Conservation (phyloP, 1,139 yeast genomes). For the Zygoascus meyerae region DNA sequence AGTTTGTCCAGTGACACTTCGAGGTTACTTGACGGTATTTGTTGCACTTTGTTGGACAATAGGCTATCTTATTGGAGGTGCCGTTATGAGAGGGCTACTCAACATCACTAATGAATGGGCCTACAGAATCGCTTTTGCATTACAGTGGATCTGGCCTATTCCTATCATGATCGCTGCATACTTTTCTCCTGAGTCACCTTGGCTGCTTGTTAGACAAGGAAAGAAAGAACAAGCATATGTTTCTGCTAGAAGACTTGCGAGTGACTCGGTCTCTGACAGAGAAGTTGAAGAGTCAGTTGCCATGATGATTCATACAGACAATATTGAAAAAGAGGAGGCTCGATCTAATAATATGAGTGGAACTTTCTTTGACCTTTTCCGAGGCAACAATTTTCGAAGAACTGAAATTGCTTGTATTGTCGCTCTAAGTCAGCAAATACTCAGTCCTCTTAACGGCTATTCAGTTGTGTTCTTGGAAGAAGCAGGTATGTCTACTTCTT, state of each 20-base stretch:
- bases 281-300: conserved; percentile 24
- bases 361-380: conserved; percentile 43
- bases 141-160: conserved; percentile 13
- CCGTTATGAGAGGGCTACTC: conserved; percentile 14
- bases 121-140: conserved; percentile 16
- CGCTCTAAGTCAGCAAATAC: conserved; percentile 44
- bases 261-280: conserved; percentile 14
- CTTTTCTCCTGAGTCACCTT: conserved; percentile 54
- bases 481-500: conserved; percentile 18
- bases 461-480: conserved; percentile 16
- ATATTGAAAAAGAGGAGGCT: conserved; percentile 35
- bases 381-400: conserved; percentile 45
- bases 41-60: conserved; percentile 14
- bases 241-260: conserved; percentile 18
- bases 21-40: conserved; percentile 24
- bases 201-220: conserved; percentile 44
- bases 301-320: conserved; percentile 38
- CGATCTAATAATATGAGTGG: conserved; percentile 13
- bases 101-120: conserved; percentile 13
- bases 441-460: conserved; percentile 47
- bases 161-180: conserved; percentile 45
- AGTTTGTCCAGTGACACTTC: conserved; percentile 40
- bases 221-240: conserved; percentile 37
- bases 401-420: conserved; percentile 45
- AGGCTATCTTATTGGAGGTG: conserved; percentile 13